Evolutionary conservation across 1,284 basidiomycete genomes (phyloP).

Genomic region (Lignosus rhinocerotis): DNA sequence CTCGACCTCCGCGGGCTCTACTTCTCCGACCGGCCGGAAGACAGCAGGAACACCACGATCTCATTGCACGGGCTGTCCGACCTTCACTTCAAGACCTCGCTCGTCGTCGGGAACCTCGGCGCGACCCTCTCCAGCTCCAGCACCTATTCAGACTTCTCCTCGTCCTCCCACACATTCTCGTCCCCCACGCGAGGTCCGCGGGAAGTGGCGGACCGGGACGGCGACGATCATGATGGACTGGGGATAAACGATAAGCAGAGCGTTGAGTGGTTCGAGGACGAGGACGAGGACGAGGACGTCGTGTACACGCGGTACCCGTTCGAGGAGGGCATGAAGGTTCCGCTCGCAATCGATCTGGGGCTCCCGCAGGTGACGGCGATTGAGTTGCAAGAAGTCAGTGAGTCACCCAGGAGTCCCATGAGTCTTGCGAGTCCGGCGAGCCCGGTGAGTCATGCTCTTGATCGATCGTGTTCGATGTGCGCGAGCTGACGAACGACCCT

Average conservation of each 20-base stretch:
- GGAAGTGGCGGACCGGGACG: not conserved
- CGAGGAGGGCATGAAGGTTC: conserved; percentile 1
- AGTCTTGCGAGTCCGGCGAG: not conserved
- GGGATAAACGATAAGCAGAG: not conserved
- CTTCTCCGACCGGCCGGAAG: not conserved
- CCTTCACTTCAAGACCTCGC: conserved; percentile 1
- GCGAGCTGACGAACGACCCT: not conserved
- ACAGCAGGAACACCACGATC: not conserved
- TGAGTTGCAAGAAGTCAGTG: not conserved
- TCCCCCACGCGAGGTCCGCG: not conserved
- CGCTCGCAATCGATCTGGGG: not conserved
- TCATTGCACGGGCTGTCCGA: conserved; percentile 2
- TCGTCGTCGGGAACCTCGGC: conserved; percentile 9
- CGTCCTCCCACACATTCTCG: not conserved
- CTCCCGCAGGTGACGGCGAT: not conserved
- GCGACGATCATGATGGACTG: not conserved
- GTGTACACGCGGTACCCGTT: conserved; percentile 1
- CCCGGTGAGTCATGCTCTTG: not conserved
- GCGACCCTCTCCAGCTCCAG: not conserved
- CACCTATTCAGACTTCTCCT: not conserved
- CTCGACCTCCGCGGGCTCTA: conserved; percentile 18
- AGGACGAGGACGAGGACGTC: conserved; percentile 1
- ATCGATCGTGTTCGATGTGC: not conserved
- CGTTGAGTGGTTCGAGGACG: conserved; percentile 4
- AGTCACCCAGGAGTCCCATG: not conserved